phyloP scores from a whole-genome alignment of 805 yeast species.

The Zygotorulaspora sp. region DNA sequence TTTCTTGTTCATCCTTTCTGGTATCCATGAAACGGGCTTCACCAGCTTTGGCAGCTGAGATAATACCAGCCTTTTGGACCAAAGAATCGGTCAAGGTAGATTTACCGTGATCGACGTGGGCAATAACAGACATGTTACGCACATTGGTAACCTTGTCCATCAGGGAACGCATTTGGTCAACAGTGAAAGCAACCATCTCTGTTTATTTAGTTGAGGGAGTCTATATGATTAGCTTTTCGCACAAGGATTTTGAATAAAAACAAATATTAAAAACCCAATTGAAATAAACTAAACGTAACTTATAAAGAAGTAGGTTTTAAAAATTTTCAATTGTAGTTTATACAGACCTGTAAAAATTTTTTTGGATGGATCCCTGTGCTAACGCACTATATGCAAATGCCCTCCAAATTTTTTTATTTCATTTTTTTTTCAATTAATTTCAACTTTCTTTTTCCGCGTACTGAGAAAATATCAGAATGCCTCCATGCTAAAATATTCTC shows the following conservation, averaged over 20 bases:
- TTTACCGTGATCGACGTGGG: constrained; percentile 99
- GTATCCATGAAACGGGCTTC: constrained; percentile 99
- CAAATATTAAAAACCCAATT: not conserved
- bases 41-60: constrained; percentile 99
- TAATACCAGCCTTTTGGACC: constrained; percentile 99
- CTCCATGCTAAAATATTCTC: constrained; percentile 12
- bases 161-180: constrained; percentile 93
- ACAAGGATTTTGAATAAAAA: constrained; percentile 9
- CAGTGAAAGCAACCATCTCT: constrained; percentile 49
- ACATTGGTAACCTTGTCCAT: constrained; percentile 99
- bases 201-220: constrained; percentile 14
- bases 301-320: constrained; percentile 2
- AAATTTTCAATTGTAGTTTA: not conserved
- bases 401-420: constrained; percentile 3
- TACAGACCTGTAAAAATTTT: constrained; percentile 7
- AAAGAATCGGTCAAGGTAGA: constrained; percentile 98
- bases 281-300: constrained; percentile 2
- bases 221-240: constrained; percentile 17
- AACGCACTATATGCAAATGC: no score
- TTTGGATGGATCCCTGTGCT: constrained; percentile 5
- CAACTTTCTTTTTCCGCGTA: constrained; percentile 12
- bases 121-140: constrained; percentile 99
- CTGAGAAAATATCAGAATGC: constrained; percentile 12
- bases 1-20: constrained; percentile 99
- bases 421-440: constrained; percentile 3